These are phyloP conservation scores for Lachancea fermentati DNA, from an alignment of 805 yeast species.

Conservation along the genomic window DNA sequence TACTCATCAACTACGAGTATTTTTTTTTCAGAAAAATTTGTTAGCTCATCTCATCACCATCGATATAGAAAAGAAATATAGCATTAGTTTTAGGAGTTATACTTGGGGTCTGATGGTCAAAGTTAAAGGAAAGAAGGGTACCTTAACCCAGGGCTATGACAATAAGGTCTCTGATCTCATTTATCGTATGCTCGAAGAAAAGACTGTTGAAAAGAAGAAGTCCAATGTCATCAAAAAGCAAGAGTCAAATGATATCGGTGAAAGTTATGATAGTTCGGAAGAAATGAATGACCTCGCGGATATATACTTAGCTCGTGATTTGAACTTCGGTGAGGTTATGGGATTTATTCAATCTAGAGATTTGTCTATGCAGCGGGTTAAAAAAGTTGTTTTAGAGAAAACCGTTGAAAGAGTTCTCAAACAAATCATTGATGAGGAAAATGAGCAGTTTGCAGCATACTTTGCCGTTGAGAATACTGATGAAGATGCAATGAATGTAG, in stretches of 20 bases:
- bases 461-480: slow-evolving; percentile 22
- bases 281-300: slow-evolving; percentile 27
- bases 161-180: slow-evolving; percentile 52
- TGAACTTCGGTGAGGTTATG: slow-evolving; percentile 46
- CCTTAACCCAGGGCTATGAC: slow-evolving; percentile 39
- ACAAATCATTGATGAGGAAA: slow-evolving; percentile 54
- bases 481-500: slow-evolving; percentile 35
- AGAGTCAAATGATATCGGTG: slow-evolving; percentile 10
- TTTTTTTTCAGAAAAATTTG: slow-evolving; percentile 1
- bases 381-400: slow-evolving; percentile 56
- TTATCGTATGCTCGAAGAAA: slow-evolving; percentile 53
- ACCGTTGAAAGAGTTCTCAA: slow-evolving; percentile 56
- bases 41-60: slow-evolving; percentile 1
- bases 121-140: slow-evolving; percentile 22
- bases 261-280: slow-evolving; percentile 10
- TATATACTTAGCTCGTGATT: slow-evolving; percentile 50
- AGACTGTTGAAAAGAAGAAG: slow-evolving; percentile 40
- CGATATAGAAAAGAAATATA: background rate
- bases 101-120: slow-evolving; percentile 29
- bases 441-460: slow-evolving; percentile 41
- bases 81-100: background rate
- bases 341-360: slow-evolving; percentile 60
- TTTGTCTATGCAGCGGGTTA: slow-evolving; percentile 60
- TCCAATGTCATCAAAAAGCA: slow-evolving; percentile 24
- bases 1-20: too few relatives aligned